These are phyloP conservation scores for Adansonia digitata DNA, from an alignment of 345 rosid species.

Conservation along the genomic window DNA sequence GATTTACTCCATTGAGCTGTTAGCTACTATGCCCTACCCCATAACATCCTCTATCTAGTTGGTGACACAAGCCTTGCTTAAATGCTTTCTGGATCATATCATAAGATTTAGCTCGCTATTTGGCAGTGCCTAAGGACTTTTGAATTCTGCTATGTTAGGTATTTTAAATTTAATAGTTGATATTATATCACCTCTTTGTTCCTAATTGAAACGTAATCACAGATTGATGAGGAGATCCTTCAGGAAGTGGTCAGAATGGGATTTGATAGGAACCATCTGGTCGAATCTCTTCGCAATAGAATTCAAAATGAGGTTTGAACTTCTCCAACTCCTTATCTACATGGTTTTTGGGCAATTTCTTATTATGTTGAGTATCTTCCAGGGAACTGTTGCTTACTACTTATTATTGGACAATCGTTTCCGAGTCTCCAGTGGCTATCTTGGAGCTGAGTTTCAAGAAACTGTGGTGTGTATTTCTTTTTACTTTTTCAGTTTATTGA, in stretches of 20 bases:
- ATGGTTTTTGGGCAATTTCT: neutral
- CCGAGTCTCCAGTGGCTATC: slow-evolving; percentile 71
- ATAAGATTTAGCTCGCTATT: neutral
- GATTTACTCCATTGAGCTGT: neutral
- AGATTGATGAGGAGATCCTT: slow-evolving; percentile 90
- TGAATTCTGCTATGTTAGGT: neutral
- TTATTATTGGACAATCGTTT: slow-evolving; percentile 71
- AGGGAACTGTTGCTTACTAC: slow-evolving; percentile 96
- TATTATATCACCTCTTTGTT: neutral
- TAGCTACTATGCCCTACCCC: neutral
- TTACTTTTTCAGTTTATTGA: neutral
- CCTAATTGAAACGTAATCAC: slow-evolving; percentile 19
- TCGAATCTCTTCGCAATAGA: slow-evolving; percentile 79
- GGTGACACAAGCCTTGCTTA: neutral
- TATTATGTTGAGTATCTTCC: slow-evolving; percentile 27
- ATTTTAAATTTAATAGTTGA: neutral
- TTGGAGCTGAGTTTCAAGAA: slow-evolving; percentile 74
- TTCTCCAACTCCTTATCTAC: slow-evolving; percentile 11
- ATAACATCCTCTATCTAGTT: neutral
- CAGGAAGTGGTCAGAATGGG: slow-evolving; percentile 72
- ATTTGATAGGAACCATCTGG: slow-evolving; percentile 59
- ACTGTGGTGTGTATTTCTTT: slow-evolving; percentile 43
- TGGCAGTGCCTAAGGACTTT: neutral
- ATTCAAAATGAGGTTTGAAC: slow-evolving; percentile 64
- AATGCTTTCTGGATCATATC: neutral